Evolutionary conservation across 306 rosid species (phyloP), one percentile per base, ranked within the genome.

Genomic region (Senna tora): DNA sequence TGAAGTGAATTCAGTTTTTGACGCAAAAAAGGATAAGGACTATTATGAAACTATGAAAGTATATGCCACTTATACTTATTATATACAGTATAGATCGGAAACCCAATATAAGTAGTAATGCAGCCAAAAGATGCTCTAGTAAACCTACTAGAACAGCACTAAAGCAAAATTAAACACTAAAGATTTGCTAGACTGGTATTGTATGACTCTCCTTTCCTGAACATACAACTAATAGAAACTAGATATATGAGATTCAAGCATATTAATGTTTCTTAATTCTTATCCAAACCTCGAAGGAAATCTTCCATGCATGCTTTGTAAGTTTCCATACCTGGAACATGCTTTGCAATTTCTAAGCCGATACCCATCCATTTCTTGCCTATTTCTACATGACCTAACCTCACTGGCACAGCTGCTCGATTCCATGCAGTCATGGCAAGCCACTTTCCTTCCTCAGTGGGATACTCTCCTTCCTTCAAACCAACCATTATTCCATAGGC

Each of bases 381-480:
- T 75, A 59, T 33, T 62, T 94, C 97, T 62, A 79, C 81, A 83
- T 89, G 96, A 19, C 96, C 97, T 51, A 87, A 64, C 80, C 94
- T 69, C 83, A 94, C 82, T 0, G 98, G 95, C 65, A 87, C 65
- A 6, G 95, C 87, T 9, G 98, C 98, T 65, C 95, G 81, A 75
- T 94, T 94, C 97, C 98, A 94, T 20, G 98, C 96, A 0, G 98
- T 94, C 88, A 84, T 94, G 65, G 92, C 88, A 45, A 94, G 87
- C 98, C 98, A 94, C 63, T 94, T 94, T 57, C 90, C 98, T 86
- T 91, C 98, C 60, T 86, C 97, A 6, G 52, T 64, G 3, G 98
- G 98, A 78, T 87, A 94, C 63, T 87, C 96, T 7, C 87, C 88
- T 67, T 89, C 90, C 87, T 87, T 89, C 82, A 94, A 77, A 50